Base-by-base conservation (phyloP, 352 stramenopile genomes). In the Phytophthora sansomeana region DNA sequence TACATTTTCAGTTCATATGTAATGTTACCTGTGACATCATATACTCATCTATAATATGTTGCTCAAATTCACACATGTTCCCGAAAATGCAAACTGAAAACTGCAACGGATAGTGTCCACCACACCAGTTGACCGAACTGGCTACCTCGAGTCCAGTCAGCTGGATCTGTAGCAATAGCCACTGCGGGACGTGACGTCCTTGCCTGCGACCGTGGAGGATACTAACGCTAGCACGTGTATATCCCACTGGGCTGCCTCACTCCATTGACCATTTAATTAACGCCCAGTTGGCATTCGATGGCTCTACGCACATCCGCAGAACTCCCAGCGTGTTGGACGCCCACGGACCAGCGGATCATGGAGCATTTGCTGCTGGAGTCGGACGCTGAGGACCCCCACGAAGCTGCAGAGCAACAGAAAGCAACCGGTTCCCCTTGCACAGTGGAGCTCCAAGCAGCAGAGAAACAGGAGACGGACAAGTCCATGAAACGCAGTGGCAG, bases 291-390 rank as follows among this genome's bases (percentile, higher is more conserved):
- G 35, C 53, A 69, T 0, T 53, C 46, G 29, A 58, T 58, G 46
- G 43, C 43, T 44, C 44, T 47, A 2, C 16, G n/a, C 38, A 49
- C 49, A 4, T 29, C 36, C 19, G 28, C 24, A 11, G 64, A 59
- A 11, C 42, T 82, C 16, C 73, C 65, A 5, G 48, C 35, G 29
- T 65, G 30, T 36, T 88, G 79, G 79, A 84, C 77, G 46, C 60
- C 72, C n/a, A 81, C 67, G 16, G 79, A 88, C 61, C 79, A 88
- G 43, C 69, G 71, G 46, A 85, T 88, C 65, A 85, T 88, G 66
- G 79, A 88, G 65, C 67, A 82, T 41, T 68, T 88, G 48, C 64
- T 88, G 53, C 62, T 83, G 36, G 62, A 67, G 43, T 66, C 49
- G 33, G 52, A 74, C 49, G 48, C 41, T 1, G 58, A 67, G 26